A percentile compares a stretch with the other conserved stretches of the same genome.
Evolutionary conservation across 306 rosid genomes (phyloP).

Genomic region (Crataegus laevigata): DNA sequence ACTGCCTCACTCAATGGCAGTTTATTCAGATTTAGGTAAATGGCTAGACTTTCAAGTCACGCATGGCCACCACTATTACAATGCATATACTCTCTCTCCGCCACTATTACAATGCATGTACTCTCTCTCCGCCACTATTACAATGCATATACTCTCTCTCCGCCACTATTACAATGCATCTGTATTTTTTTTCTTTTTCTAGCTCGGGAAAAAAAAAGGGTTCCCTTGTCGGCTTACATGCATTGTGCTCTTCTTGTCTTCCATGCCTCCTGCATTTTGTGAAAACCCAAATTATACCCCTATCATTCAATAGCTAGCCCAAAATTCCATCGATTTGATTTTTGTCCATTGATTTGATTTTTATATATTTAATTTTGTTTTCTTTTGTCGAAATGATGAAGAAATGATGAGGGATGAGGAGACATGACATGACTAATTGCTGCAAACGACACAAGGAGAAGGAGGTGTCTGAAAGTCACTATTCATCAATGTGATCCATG

Average conservation of each 20-base stretch:
- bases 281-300: background rate
- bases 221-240: background rate
- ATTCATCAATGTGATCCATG: constrained; percentile 4
- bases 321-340: background rate
- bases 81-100: background rate
- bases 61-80: background rate
- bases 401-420: constrained; percentile 1
- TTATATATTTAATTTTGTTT: background rate
- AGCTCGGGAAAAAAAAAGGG: background rate
- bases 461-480: constrained; percentile 12
- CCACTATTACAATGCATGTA: background rate
- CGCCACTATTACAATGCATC: too few species aligned
- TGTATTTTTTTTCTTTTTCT: background rate
- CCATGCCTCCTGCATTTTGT: background rate
- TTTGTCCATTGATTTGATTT: background rate
- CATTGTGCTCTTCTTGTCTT: background rate
- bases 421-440: constrained; percentile 4
- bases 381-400: constrained; percentile 2
- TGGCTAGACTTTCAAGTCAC: background rate
- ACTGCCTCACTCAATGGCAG: background rate
- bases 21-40: background rate
- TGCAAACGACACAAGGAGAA: background rate
- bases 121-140: background rate
- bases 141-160: background rate
- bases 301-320: background rate